These are phyloP conservation scores for Naganishia onofrii DNA, from an alignment of 768 basidiomycete species.

Conservation along the genomic window DNA sequence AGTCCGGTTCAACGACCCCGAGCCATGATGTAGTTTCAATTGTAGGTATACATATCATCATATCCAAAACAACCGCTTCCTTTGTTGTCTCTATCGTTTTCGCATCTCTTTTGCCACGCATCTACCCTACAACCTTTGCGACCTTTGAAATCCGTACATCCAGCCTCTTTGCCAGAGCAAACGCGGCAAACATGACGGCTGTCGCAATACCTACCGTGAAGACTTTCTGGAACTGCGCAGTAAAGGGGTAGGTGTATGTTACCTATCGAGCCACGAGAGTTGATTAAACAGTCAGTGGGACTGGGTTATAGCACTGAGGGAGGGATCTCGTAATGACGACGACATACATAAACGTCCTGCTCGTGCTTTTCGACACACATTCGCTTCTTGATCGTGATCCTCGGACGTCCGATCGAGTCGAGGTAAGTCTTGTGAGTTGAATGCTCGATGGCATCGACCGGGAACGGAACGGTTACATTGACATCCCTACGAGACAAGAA, in stretches of 20 bases:
- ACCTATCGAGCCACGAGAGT: conserved; percentile 58
- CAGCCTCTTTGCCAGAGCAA: conserved; percentile 19
- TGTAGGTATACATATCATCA: neutral
- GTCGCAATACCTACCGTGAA: conserved; percentile 71
- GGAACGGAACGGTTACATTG: conserved; percentile 72
- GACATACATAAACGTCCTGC: conserved; percentile 73
- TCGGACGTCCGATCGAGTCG: conserved; percentile 83
- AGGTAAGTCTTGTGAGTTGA: conserved; percentile 82
- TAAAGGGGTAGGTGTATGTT: conserved; percentile 75
- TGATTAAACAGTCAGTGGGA: no score
- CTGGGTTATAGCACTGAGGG: no score
- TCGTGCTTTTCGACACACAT: conserved; percentile 75
- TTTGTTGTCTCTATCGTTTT: neutral
- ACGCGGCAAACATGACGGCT: conserved; percentile 61
- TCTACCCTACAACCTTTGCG: neutral
- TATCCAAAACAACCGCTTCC: neutral
- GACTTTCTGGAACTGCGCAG: conserved; percentile 84
- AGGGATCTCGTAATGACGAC: conserved; percentile 7
- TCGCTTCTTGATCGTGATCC: conserved; percentile 68
- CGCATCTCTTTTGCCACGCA: neutral
- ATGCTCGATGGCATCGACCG: conserved; percentile 62
- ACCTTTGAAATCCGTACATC: conserved; percentile 26
- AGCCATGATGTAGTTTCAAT: no score
- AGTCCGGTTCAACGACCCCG: no score
- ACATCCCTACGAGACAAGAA: conserved; percentile 62